Base-by-base conservation (phyloP, 768 basidiomycete species). In the Phylloporus arenicola region DNA sequence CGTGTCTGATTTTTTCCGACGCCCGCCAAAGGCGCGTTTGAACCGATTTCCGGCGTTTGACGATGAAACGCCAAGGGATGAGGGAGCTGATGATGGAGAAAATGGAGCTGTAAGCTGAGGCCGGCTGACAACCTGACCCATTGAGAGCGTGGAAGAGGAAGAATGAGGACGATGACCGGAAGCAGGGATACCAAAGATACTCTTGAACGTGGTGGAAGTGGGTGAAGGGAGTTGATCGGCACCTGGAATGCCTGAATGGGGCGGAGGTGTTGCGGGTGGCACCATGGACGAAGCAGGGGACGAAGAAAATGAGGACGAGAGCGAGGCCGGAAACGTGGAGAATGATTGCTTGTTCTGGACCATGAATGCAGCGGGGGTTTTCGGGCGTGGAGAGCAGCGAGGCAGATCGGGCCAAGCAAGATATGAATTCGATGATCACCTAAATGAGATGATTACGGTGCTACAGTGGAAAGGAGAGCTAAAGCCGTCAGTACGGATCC, bases 231-330 rank as follows among this genome's bases (percentile, higher is more conserved):
- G 64, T 50, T 69, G 74, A 77, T 78, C 76, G 65, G 69, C 63
- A 58, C 59, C 57, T 60, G 57, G 61, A 64, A 71, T 70, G 68
- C 74, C 72, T 59, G 74, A 72, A 63, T 61, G 67, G 50, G 72
- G 67, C 53, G 65, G 63, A 45, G 64, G 57, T 43, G 62, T 64
- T 58, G 66, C 65, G 56, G 64, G 71, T 56, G 68, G 64, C 63
- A 68, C 63, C 68, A 71, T 72, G 59, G 71, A 68, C 49, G 72
- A 65, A 53, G 64, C 68, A 57, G 68, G 64, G 52, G 75, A 69
- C 60, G 76, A 70, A 56, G 72, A 63, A 62, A 76, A 72, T 55
- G 77, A 74, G 64, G 75, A 72, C 29, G 71, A 68, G 52, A 69
- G 66, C 40, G 74, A 73, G 63, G 68, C 67, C 47, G 64, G 60